Percentiles rank a stretch among this genome's conserved stretches.
phyloP scores from a whole-genome alignment of 169 alveolate species.

The Cryptosporidium sp. region DNA sequence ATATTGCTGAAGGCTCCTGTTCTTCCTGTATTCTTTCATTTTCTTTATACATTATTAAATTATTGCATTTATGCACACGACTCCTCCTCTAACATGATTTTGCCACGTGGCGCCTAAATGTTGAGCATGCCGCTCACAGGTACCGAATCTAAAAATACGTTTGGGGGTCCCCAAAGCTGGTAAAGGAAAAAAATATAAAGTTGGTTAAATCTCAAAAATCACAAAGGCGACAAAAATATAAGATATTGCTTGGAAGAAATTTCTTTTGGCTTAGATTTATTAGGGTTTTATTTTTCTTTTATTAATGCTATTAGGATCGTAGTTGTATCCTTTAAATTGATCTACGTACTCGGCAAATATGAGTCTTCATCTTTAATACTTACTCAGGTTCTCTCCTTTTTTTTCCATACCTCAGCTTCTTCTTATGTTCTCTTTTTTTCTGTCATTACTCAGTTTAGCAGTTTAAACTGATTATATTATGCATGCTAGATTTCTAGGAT shows the following conservation, averaged over 20 bases:
- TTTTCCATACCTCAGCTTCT: not conserved
- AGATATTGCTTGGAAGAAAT: not conserved
- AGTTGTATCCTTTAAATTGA: not conserved
- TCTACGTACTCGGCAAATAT: not conserved
- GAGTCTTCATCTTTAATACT: not conserved
- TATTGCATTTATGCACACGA: conserved; percentile 74
- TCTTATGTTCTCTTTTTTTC: not conserved
- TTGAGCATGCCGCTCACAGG: conserved; percentile 48
- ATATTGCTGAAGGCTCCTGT: conserved; percentile 14
- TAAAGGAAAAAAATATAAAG: not conserved
- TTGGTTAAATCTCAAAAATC: not conserved
- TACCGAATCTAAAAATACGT: conserved; percentile 64
- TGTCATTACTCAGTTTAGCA: not conserved
- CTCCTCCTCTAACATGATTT: conserved; percentile 70
- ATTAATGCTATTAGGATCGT: not conserved
- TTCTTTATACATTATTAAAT: conserved; percentile 2
- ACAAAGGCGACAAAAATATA: not conserved
- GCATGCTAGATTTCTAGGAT: conserved; percentile 47
- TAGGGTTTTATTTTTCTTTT: not conserved
- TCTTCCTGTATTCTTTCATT: conserved; percentile 7
- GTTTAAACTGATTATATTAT: not conserved
- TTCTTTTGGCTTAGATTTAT: not conserved
- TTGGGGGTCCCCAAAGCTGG: conserved; percentile 56
- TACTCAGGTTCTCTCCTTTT: not conserved
- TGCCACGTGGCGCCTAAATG: not conserved